Evolutionary conservation across 306 rosid species (phyloP).

Genomic region (Rubus parviflorus): DNA sequence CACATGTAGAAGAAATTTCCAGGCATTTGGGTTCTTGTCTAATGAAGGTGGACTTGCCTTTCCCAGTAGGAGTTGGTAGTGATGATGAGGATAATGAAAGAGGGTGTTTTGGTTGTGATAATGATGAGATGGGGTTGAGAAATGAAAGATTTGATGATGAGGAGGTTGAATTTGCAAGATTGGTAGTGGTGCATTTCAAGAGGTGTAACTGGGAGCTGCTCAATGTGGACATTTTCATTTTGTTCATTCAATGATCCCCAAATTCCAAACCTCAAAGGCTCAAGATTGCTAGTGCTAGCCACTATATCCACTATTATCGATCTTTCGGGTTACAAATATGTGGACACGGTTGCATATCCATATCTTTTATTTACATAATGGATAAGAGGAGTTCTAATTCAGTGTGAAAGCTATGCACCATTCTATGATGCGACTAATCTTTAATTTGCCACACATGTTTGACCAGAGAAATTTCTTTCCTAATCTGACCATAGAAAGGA

Average conservation of each 20-base stretch:
- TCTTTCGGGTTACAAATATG: slow-evolving; percentile 4
- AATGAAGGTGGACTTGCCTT: not conserved
- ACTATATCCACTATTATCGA: not conserved
- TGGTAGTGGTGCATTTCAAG: slow-evolving; percentile 21
- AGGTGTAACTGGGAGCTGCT: slow-evolving; percentile 46
- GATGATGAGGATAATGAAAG: slow-evolving; percentile 6
- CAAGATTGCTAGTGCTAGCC: not conserved
- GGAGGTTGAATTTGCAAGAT: slow-evolving; percentile 20
- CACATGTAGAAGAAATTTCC: not conserved
- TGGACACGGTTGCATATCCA: slow-evolving; percentile 14
- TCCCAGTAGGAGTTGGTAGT: slow-evolving; percentile 4
- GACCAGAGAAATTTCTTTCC: too few relatives aligned
- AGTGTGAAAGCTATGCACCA: not conserved
- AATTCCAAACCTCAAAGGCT: not conserved
- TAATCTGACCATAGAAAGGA: too few relatives aligned
- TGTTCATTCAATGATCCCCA: not conserved
- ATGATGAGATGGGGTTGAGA: slow-evolving; percentile 27
- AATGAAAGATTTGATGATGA: slow-evolving; percentile 15
- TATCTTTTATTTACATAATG: not conserved
- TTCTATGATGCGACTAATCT: not conserved
- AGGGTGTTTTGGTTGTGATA: slow-evolving; percentile 13
- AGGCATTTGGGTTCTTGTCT: slow-evolving; percentile 4
- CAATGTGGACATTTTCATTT: slow-evolving; percentile 41
- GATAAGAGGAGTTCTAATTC: not conserved
- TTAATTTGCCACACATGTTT: too few relatives aligned